These are phyloP conservation scores for Talaromyces islandicus DNA, from an alignment of 2,329 filamentous ascomycete species.

Conservation along the genomic window DNA sequence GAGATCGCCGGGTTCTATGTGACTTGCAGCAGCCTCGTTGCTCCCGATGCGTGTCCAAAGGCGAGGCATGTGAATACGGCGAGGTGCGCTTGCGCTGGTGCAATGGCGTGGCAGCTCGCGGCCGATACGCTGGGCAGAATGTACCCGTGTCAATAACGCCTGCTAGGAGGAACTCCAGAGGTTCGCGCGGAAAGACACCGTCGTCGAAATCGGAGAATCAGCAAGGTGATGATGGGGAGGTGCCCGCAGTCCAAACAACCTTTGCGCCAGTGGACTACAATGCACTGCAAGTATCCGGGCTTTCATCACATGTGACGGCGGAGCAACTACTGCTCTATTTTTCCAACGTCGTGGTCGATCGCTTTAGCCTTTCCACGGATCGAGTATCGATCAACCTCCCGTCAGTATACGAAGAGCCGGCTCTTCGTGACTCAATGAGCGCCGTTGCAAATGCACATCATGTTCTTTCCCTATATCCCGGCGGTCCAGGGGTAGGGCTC, in stretches of 20 bases:
- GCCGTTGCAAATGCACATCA: constrained; percentile 15
- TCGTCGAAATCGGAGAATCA: background rate
- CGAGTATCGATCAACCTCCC: constrained; percentile 9
- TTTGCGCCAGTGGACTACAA: background rate
- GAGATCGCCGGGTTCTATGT: constrained; percentile 41
- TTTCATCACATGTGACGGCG: constrained; percentile 1
- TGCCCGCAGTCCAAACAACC: background rate
- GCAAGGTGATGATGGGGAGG: background rate
- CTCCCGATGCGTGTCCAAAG: constrained; percentile 26
- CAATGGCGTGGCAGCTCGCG: constrained; percentile 21
- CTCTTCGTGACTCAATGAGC: constrained; percentile 11
- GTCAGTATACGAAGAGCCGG: constrained; percentile 11
- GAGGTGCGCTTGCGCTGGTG: constrained; percentile 39
- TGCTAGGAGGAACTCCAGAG: background rate
- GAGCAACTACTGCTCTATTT: constrained; percentile 13
- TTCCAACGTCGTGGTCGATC: constrained; percentile 11
- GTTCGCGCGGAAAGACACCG: background rate
- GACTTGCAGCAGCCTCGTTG: constrained; percentile 35
- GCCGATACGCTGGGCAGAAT: constrained; percentile 14
- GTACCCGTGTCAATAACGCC: background rate
- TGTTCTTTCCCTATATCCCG: constrained; percentile 3
- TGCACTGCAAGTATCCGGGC: background rate
- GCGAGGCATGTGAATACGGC: constrained; percentile 30
- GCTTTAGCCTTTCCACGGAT: constrained; percentile 11
- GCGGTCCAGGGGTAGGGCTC: constrained; percentile 3